Evolutionary conservation across 202 grass and related monocot genomes (phyloP), one percentile per base, ranked within the genome.

Genomic region (Saccharum hybrid): DNA sequence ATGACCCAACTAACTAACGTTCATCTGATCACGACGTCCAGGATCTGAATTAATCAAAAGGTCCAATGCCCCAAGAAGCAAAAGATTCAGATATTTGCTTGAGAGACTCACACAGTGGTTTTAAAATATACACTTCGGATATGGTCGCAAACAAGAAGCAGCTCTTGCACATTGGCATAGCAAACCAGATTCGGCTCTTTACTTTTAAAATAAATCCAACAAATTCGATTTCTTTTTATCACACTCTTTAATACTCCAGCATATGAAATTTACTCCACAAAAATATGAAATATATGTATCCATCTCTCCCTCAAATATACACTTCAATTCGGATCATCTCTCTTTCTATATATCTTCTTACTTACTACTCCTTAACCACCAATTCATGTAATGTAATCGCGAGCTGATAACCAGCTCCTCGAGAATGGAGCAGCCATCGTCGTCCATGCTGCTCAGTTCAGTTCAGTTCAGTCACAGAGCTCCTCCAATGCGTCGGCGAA

Each of bases 401-500:
- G 6, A 59, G 65, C 81, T 39, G 54, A 78, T 67, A 12, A 88
- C n/a, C 45, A 46, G 8, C 59, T 52, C 39, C 10, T 52, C 26
- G 5, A 68, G 1, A 59, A 59, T 3, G 54, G 54, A 59, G 54
- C 19, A 8, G n/a, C n/a, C n/a, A 8, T 10, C n/a, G 54, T 57
- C 52, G 7, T 10, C 54, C 19, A 57, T 57, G 54, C 54, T 4
- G 54, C 54, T 21, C 52, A 56, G 22, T 3, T 6, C 52, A n/a
- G n/a, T n/a, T n/a, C n/a, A 56, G 52, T 8, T 19, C 33, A 66
- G 15, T 82, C 84, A 87, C 41, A 31, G 61, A 84, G 84, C 64
- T 89, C 77, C 56, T 63, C 42, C 49, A 94, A 21, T 28, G 87
- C 87, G 23, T 89, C 69, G 9, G 80, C 43, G 68, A 98, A 96